These are phyloP conservation scores for Colletotrichum lini DNA, from an alignment of 2,329 filamentous ascomycete species.

Conservation along the genomic window DNA sequence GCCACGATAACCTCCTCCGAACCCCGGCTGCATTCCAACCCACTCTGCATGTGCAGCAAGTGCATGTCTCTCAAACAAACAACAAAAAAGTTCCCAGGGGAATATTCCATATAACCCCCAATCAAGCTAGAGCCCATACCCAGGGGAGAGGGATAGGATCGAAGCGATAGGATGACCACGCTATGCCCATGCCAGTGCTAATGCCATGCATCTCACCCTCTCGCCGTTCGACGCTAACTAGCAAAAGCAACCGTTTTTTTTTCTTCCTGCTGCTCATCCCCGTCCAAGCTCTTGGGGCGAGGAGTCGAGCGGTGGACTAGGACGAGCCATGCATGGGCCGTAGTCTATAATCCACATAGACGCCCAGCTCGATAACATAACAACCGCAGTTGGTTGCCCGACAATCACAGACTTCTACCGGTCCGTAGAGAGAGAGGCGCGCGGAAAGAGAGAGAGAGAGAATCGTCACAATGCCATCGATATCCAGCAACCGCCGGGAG, in stretches of 20 bases:
- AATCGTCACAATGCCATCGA: conserved; percentile 3
- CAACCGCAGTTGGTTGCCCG: not conserved
- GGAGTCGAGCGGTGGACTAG: not conserved
- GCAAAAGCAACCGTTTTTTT: no score
- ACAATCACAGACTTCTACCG: not conserved
- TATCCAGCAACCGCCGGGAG: not conserved
- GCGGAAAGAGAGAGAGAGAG: no score
- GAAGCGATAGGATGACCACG: conserved; percentile 11
- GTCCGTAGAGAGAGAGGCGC: not conserved
- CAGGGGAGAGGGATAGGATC: conserved; percentile 5
- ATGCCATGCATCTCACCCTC: not conserved
- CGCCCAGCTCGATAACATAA: not conserved
- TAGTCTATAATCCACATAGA: not conserved
- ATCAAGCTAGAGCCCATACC: not conserved
- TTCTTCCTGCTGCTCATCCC: not conserved
- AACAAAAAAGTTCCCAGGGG: not conserved
- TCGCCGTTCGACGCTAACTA: no score
- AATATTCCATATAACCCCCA: not conserved
- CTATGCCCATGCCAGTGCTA: not conserved
- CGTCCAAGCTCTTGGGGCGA: not conserved
- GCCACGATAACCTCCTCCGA: conserved; percentile 21
- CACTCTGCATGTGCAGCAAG: not conserved
- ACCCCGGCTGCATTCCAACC: conserved; percentile 21
- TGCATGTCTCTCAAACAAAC: not conserved
- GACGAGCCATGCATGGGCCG: no score